A percentile compares a stretch with the other conserved stretches of the same genome.
These are phyloP conservation scores for Candida glaebosa DNA, from an alignment of 805 yeast genomes.

Conservation along the genomic window DNA sequence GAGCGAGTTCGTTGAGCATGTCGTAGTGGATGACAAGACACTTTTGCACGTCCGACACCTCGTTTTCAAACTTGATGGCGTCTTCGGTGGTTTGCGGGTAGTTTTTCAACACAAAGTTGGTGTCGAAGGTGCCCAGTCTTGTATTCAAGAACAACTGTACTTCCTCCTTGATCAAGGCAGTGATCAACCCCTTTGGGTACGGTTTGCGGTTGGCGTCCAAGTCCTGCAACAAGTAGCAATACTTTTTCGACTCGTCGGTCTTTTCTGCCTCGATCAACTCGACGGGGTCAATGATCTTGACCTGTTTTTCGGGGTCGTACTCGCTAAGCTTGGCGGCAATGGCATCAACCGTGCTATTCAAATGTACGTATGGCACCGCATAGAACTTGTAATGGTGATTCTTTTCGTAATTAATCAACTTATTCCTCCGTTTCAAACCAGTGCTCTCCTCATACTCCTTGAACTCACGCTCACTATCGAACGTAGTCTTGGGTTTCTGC, in stretches of 20 bases:
- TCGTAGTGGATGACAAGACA: constrained; percentile 36
- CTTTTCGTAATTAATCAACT: constrained; percentile 36
- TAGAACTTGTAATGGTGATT: constrained; percentile 40
- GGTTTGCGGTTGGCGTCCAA: constrained; percentile 23
- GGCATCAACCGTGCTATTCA: constrained; percentile 15
- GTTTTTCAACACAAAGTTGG: constrained; percentile 49
- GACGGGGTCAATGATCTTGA: constrained; percentile 49
- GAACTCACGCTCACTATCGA: constrained; percentile 46
- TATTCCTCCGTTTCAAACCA: constrained; percentile 49
- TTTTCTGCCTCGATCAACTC: constrained; percentile 46
- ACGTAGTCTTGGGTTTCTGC: constrained; percentile 32
- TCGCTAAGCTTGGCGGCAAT: constrained; percentile 16
- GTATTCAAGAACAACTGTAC: constrained; percentile 33
- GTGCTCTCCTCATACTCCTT: constrained; percentile 44
- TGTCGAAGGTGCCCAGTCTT: constrained; percentile 34
- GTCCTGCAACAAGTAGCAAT: constrained; percentile 51
- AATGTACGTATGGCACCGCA: constrained; percentile 32
- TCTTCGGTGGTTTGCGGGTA: constrained; percentile 64
- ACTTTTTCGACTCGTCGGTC: constrained; percentile 41
- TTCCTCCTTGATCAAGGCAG: constrained; percentile 45
- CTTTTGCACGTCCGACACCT: constrained; percentile 48
- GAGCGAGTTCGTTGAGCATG: constrained; percentile 17
- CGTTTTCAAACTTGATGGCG: constrained; percentile 71
- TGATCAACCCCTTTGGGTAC: constrained; percentile 45
- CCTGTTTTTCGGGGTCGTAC: constrained; percentile 13